These are phyloP conservation scores for Diutina mesorugosa DNA, from an alignment of 1,139 yeast genomes.

Conservation along the genomic window DNA sequence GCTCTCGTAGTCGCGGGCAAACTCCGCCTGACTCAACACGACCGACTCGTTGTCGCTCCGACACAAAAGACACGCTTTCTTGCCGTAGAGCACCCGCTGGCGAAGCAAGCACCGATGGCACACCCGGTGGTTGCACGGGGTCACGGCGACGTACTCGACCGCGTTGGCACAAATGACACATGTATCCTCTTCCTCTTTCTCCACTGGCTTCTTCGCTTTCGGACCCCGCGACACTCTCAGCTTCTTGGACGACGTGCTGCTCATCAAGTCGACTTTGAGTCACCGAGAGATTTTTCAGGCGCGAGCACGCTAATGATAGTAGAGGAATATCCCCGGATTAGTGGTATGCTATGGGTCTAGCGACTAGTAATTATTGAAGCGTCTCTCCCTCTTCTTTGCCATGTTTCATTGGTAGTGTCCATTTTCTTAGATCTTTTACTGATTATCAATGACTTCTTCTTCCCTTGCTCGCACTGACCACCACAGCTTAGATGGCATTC, in stretches of 20 bases:
- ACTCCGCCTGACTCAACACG: conserved; percentile 20
- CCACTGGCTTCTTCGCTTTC: neutral
- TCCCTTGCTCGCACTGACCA: neutral
- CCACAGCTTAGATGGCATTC: conserved; percentile 12
- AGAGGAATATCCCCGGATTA: neutral
- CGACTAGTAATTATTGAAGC: neutral
- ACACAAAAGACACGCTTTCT: conserved; percentile 70
- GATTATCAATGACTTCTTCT: too few relatives aligned
- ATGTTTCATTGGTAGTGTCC: neutral
- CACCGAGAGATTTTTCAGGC: neutral
- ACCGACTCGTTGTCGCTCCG: conserved; percentile 53
- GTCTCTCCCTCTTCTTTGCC: too few relatives aligned
- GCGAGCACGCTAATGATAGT: neutral
- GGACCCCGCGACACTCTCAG: conserved; percentile 1
- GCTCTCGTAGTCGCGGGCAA: conserved; percentile 20
- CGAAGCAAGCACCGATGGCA: conserved; percentile 79
- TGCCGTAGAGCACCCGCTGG: conserved; percentile 69
- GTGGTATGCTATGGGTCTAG: neutral
- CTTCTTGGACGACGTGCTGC: neutral
- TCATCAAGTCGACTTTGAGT: neutral
- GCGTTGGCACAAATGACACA: conserved; percentile 83
- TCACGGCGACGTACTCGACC: conserved; percentile 47
- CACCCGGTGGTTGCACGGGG: conserved; percentile 76
- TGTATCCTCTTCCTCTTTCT: conserved; percentile 4
- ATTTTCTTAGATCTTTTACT: too few relatives aligned